Evolutionary conservation across 192 early-diverging fungal species (phyloP), one percentile per base, ranked within the genome.

Genomic region (Coemansia sp.): DNA sequence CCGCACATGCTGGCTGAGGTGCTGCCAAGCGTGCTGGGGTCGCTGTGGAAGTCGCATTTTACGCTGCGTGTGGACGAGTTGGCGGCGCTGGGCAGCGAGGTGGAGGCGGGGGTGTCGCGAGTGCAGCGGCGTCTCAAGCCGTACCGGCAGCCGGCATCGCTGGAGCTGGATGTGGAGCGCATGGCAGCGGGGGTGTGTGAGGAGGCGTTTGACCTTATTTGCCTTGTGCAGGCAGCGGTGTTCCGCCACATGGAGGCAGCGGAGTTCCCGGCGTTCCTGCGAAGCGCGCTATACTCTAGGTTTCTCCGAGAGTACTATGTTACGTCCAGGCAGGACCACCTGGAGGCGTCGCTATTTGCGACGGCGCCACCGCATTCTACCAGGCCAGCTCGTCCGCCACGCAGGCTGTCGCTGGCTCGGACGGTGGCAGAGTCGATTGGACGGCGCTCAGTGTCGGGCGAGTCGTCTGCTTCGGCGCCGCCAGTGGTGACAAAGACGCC

Each of bases 221-320:
- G 56, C 24, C 24, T 43, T 2, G 85, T 85, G 26, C 90, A 91
- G 60, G 65, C 69, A 7, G 80, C 88, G 8, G 81, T 92, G 10
- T 90, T 87, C 59, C 54, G 70, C 46, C 76, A 84, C 37, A 86
- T 94, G 83, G 73, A 84, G 50, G 50, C 41, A 12, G 74, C 79
- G 3, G 82, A 87, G 37, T 89, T 84, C 57, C 77, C 81, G 4
- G 63, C 81, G 26, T 91, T 91, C 57, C 67, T 84, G 58, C 71
- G 77, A 15, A 84, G 78, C 40, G 81, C 85, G 19, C 63, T 90
- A 2, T 91, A 88, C 44, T 81, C 85, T 59, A 78, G 86, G 33
- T 83, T 87, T 36, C 60, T 91, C 35, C 77, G 75, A 1, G 77
- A 83, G 17, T 83, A 85, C 21, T 82, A 83, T 9, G 80, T 75